phyloP scores from a whole-genome alignment of 306 rosid genomes.

The barrel medic (Medicago truncatula) region DNA sequence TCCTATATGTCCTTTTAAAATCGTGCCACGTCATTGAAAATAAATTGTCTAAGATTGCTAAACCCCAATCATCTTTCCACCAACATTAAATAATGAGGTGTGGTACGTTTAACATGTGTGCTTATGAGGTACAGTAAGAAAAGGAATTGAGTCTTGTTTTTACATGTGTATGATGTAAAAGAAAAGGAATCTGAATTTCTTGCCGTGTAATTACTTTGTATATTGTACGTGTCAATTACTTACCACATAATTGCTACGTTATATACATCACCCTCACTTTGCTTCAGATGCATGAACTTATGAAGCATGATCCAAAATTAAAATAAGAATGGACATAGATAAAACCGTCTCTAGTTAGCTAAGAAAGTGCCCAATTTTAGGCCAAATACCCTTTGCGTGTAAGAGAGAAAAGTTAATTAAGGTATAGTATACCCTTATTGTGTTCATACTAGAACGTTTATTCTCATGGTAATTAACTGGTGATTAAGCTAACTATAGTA shows the following conservation, averaged over 20 bases:
- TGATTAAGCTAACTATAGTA: background rate
- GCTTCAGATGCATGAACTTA: background rate
- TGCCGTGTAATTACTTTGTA: background rate
- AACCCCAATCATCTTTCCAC: conserved; percentile 2
- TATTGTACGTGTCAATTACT: conserved; percentile 27
- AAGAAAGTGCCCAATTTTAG: conserved; percentile 11
- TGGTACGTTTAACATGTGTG: conserved; percentile 35
- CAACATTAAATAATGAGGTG: conserved; percentile 2
- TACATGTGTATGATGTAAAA: conserved; percentile 2
- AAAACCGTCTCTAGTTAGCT: conserved; percentile 9
- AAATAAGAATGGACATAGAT: conserved; percentile 17
- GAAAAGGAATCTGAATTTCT: conserved; percentile 5
- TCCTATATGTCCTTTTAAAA: too few species aligned
- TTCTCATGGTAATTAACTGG: background rate
- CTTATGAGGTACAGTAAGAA: background rate
- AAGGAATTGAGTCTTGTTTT: background rate
- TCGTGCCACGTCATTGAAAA: background rate
- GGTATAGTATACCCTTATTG: background rate
- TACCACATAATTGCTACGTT: background rate
- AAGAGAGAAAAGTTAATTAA: conserved; percentile 3
- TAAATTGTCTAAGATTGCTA: conserved; percentile 29
- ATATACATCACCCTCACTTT: conserved; percentile 1
- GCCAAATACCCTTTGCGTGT: conserved; percentile 39
- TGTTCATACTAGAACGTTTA: conserved; percentile 3
- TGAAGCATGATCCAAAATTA: background rate